phyloP scores from a whole-genome alignment of 2,329 filamentous ascomycete genomes.

The Myriosclerotinia curreyana region DNA sequence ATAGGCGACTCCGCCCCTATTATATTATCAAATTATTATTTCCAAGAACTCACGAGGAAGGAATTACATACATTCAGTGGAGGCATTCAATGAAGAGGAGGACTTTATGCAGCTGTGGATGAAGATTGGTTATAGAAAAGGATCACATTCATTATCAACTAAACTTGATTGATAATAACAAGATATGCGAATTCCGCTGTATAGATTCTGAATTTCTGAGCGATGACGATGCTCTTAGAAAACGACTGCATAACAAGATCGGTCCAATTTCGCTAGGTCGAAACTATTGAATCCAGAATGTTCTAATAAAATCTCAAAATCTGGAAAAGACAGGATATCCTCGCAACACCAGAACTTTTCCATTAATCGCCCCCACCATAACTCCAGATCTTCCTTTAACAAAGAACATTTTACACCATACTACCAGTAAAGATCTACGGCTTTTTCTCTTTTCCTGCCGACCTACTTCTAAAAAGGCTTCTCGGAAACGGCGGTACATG shows the following conservation, averaged over 20 bases:
- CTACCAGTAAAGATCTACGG: not conserved
- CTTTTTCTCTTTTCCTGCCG: constrained; percentile 20
- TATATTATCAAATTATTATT: too few species aligned
- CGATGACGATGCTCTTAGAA: too few species aligned
- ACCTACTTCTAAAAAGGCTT: constrained; percentile 19
- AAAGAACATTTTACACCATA: not conserved
- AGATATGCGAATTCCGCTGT: not conserved
- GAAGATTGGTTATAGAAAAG: too few species aligned
- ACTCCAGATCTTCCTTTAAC: not conserved
- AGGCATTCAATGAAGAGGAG: too few species aligned
- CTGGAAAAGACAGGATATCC: constrained; percentile 16
- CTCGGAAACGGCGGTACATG: constrained; percentile 21
- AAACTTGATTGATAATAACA: not conserved
- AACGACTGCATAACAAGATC: not conserved
- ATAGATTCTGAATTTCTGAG: not conserved
- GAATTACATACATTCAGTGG: too few species aligned
- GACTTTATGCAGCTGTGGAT: too few species aligned
- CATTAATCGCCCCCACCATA: not conserved
- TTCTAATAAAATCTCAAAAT: not conserved
- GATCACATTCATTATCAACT: not conserved
- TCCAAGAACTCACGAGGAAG: too few species aligned
- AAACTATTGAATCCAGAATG: not conserved
- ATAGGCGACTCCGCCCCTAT: too few species aligned
- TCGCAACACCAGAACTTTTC: not conserved
- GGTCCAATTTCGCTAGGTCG: not conserved